A percentile compares a stretch with the other conserved stretches of the same genome.
phyloP scores from a whole-genome alignment of 257 asterid species.

The Mitragyna speciosa region DNA sequence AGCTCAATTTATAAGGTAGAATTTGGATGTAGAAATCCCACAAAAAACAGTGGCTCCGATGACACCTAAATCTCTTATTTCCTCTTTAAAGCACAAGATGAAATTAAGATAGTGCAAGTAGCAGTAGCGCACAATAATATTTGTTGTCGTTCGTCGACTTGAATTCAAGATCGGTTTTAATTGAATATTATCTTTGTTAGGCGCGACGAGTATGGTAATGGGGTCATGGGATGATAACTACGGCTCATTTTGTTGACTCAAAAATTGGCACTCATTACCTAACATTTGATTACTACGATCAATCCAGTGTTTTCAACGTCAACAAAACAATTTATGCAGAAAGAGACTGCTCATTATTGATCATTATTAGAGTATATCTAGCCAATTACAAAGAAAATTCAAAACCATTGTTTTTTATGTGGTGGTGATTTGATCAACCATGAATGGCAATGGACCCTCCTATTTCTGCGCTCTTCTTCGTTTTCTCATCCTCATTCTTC shows the following conservation, averaged over 20 bases:
- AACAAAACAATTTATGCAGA: neutral
- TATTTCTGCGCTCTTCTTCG: neutral
- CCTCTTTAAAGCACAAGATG: neutral
- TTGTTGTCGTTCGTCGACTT: neutral
- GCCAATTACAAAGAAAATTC: neutral
- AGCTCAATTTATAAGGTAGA: no score
- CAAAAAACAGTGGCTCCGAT: no score
- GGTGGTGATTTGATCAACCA: neutral
- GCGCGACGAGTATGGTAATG: neutral
- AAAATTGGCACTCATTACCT: slow-evolving; percentile 15
- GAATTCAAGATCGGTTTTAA: neutral
- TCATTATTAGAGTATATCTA: neutral
- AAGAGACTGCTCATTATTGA: neutral
- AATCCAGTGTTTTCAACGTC: neutral
- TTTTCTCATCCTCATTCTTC: neutral
- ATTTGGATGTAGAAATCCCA: no score
- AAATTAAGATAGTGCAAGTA: no score
- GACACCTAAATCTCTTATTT: neutral
- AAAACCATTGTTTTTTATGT: neutral
- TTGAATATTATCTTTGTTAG: neutral
- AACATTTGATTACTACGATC: neutral
- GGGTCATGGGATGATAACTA: neutral
- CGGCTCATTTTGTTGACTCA: neutral
- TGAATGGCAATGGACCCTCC: neutral
- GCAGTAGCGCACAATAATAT: neutral